A percentile compares a stretch with the other conserved stretches of the same genome.
These are phyloP conservation scores for Blastobotrys robertii DNA, from an alignment of 805 yeast genomes.

Conservation along the genomic window DNA sequence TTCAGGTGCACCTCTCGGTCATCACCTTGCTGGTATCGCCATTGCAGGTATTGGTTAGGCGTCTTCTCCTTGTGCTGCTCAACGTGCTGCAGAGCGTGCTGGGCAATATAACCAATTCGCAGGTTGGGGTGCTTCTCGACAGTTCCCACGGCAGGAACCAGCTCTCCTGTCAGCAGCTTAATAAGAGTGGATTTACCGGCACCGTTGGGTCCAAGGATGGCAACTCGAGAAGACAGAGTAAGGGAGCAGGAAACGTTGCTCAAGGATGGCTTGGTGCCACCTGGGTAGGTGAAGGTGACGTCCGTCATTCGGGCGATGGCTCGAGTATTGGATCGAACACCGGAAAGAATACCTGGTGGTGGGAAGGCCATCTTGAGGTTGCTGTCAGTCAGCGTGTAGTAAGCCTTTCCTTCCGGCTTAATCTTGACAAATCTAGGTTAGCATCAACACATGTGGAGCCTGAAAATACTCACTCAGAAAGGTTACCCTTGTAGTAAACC, in stretches of 20 bases:
- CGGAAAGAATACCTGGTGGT: slow-evolving; percentile 95
- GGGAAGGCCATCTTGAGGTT: slow-evolving; percentile 97
- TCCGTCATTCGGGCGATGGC: slow-evolving; percentile 82
- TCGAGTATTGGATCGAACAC: slow-evolving; percentile 89
- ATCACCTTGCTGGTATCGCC: slow-evolving; percentile 97
- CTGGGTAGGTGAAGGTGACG: slow-evolving; percentile 86
- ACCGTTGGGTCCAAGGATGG: slow-evolving; percentile 95
- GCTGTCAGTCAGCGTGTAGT: slow-evolving; percentile 86
- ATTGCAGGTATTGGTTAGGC: slow-evolving; percentile 93
- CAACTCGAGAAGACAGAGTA: slow-evolving; percentile 92
- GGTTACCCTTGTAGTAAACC: slow-evolving; percentile 92
- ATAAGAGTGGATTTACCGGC: slow-evolving; percentile 97
- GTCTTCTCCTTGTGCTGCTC: slow-evolving; percentile 96
- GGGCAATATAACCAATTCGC: slow-evolving; percentile 97
- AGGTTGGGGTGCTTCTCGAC: slow-evolving; percentile 97
- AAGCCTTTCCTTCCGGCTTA: slow-evolving; percentile 93
- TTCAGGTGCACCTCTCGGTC: slow-evolving; percentile 93
- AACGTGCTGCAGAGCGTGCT: slow-evolving; percentile 95
- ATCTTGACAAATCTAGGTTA: slow-evolving; percentile 57
- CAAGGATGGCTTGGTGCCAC: slow-evolving; percentile 76
- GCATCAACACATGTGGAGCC: not conserved
- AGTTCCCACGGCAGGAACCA: slow-evolving; percentile 74
- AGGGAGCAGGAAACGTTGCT: slow-evolving; percentile 77
- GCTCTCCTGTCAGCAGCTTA: slow-evolving; percentile 86
- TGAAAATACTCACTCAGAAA: slow-evolving; percentile 42